Evolutionary conservation across 352 stramenopile genomes (phyloP).

Genomic region (Elongisporangium undulatum): DNA sequence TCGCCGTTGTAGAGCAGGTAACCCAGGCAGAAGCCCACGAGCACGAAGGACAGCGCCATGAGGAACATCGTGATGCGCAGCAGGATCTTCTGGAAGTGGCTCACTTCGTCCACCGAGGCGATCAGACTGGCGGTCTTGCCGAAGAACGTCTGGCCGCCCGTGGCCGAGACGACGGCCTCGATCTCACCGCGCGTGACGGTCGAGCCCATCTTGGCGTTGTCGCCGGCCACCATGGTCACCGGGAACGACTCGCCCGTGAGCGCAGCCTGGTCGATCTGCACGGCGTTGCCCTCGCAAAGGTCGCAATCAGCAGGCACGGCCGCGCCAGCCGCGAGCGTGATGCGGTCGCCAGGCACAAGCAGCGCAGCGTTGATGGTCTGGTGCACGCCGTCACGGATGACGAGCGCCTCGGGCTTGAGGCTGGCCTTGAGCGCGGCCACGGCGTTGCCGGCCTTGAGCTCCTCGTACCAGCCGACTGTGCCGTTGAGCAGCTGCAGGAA

Average conservation of each 20-base stretch:
- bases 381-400: constrained; percentile 88
- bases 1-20: constrained; percentile 86
- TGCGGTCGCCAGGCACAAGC: constrained; percentile 93
- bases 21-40: constrained; percentile 86
- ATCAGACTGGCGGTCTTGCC: constrained; percentile 84
- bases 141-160: constrained; percentile 91
- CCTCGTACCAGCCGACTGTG: constrained; percentile 68
- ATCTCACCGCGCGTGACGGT: constrained; percentile 88
- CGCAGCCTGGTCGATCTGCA: constrained; percentile 90
- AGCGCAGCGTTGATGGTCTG: constrained; percentile 84
- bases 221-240: constrained; percentile 73
- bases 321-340: constrained; percentile 87
- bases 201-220: constrained; percentile 87
- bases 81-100: constrained; percentile 91
- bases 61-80: constrained; percentile 91
- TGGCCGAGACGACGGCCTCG: constrained; percentile 89
- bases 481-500: constrained; percentile 72
- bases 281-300: constrained; percentile 68
- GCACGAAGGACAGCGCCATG: constrained; percentile 78
- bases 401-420: constrained; percentile 81
- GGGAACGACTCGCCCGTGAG: constrained; percentile 95
- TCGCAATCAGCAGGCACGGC: constrained; percentile 92
- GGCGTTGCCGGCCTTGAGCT: constrained; percentile 80
- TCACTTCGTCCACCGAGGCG: constrained; percentile 60
- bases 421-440: constrained; percentile 83